Conservation (phyloP, 1,284 basidiomycete species). For the Singerocomus inundabilis region DNA sequence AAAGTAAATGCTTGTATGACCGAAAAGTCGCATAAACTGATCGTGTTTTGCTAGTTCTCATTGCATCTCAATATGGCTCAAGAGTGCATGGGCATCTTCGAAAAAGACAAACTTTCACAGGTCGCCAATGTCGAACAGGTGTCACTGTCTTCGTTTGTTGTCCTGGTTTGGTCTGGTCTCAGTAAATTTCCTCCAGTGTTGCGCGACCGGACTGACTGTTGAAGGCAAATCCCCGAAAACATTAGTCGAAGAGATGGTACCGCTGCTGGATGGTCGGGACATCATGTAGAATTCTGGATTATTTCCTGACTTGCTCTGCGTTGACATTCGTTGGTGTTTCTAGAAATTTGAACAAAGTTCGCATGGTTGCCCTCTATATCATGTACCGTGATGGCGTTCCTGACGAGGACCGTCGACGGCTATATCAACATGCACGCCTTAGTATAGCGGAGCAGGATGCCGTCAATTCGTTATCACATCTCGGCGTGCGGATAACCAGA, state of each 20-base stretch:
- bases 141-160: slow-evolving; percentile 13
- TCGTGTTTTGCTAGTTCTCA: slow-evolving; percentile 66
- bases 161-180: not conserved
- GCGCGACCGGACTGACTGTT: slow-evolving; percentile 84
- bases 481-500: slow-evolving; percentile 85
- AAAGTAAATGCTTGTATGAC: slow-evolving; percentile 53
- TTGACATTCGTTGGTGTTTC: slow-evolving; percentile 3
- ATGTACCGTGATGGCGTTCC: slow-evolving; percentile 96
- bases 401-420: slow-evolving; percentile 90
- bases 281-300: slow-evolving; percentile 58
- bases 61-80: slow-evolving; percentile 97
- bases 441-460: slow-evolving; percentile 91
- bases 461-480: slow-evolving; percentile 81
- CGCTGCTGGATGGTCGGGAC: slow-evolving; percentile 83
- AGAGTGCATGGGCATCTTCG: slow-evolving; percentile 94
- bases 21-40: not conserved
- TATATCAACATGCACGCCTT: slow-evolving; percentile 97
- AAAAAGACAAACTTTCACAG: slow-evolving; percentile 82
- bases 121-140: slow-evolving; percentile 95
- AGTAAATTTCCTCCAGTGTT: slow-evolving; percentile 54
- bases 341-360: slow-evolving; percentile 90
- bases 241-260: slow-evolving; percentile 98
- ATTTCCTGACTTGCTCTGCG: not conserved
- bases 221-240: slow-evolving; percentile 91
- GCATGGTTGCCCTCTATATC: slow-evolving; percentile 96